These are phyloP conservation scores for Sisymbrium irio DNA, from an alignment of 345 rosid genomes.

Conservation along the genomic window DNA sequence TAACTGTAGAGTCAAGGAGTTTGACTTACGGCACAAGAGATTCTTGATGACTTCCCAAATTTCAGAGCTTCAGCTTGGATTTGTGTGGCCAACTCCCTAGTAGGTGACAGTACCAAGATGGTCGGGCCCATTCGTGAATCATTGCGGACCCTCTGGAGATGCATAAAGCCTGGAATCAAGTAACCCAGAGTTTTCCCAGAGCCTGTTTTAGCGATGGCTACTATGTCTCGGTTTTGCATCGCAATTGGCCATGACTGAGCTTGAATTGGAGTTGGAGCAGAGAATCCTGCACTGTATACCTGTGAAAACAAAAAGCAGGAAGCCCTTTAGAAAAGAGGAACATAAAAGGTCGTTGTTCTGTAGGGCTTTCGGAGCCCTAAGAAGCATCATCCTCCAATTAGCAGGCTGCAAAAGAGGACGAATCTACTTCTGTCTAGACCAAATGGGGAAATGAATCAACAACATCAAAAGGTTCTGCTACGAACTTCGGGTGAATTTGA, in stretches of 20 bases:
- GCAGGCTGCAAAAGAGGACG: slow-evolving; percentile 77
- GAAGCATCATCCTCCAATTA: slow-evolving; percentile 73
- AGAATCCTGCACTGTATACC: slow-evolving; percentile 88
- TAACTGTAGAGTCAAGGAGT: not conserved
- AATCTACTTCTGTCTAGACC: slow-evolving; percentile 45
- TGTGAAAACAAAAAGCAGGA: slow-evolving; percentile 57
- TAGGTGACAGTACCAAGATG: slow-evolving; percentile 89
- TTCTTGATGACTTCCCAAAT: slow-evolving; percentile 83
- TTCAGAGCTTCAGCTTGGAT: slow-evolving; percentile 91
- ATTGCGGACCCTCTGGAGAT: slow-evolving; percentile 60
- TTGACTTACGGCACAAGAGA: slow-evolving; percentile 73
- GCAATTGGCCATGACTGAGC: slow-evolving; percentile 99
- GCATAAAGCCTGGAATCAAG: slow-evolving; percentile 81
- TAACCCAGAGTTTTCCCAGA: slow-evolving; percentile 97
- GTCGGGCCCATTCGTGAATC: slow-evolving; percentile 85
- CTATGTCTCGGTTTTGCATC: slow-evolving; percentile 81
- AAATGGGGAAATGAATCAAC: slow-evolving; percentile 49
- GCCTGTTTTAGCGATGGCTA: slow-evolving; percentile 96
- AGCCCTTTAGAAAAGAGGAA: slow-evolving; percentile 42
- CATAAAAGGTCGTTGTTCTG: slow-evolving; percentile 33
- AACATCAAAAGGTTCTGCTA: slow-evolving; percentile 69
- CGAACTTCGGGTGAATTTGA: slow-evolving; percentile 63
- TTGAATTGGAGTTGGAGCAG: slow-evolving; percentile 95
- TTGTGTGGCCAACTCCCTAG: slow-evolving; percentile 97
- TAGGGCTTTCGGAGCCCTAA: slow-evolving; percentile 49